Percentiles rank a stretch among this genome's conserved stretches.
These are phyloP conservation scores for Hericium erinaceus DNA, from an alignment of 768 basidiomycete genomes.

Conservation along the genomic window DNA sequence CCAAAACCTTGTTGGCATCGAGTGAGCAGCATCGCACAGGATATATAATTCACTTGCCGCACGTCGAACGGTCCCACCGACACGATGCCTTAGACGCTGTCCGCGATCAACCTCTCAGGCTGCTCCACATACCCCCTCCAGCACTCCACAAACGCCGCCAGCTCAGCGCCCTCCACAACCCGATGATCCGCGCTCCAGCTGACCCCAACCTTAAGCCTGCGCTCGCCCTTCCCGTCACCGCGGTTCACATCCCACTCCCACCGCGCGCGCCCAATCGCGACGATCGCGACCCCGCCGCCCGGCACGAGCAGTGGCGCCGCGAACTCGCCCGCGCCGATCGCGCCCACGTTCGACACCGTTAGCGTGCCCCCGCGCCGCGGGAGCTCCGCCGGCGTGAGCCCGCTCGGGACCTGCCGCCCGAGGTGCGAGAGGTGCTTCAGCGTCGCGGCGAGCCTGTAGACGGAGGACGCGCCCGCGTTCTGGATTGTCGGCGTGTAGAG, in stretches of 20 bases:
- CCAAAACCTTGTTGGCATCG: no score
- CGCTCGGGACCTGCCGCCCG: slow-evolving; percentile 60
- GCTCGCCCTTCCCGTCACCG: slow-evolving; percentile 37
- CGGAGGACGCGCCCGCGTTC: slow-evolving; percentile 40
- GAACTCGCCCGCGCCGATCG: slow-evolving; percentile 60
- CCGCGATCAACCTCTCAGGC: slow-evolving; percentile 59
- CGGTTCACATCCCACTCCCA: slow-evolving; percentile 68
- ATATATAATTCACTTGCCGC: no score
- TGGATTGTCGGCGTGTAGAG: slow-evolving; percentile 74
- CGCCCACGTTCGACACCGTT: slow-evolving; percentile 77
- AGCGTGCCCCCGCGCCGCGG: slow-evolving; percentile 70
- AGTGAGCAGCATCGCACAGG: no score
- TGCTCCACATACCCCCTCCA: slow-evolving; percentile 77
- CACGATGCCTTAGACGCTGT: slow-evolving; percentile 27
- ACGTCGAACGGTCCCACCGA: no score
- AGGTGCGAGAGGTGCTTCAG: slow-evolving; percentile 53
- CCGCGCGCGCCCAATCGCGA: slow-evolving; percentile 68
- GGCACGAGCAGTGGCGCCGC: slow-evolving; percentile 72
- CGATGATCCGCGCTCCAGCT: slow-evolving; percentile 87
- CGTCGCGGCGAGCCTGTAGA: slow-evolving; percentile 53
- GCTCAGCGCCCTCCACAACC: slow-evolving; percentile 81
- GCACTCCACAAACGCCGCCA: slow-evolving; percentile 80
- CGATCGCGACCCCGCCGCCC: slow-evolving; percentile 80
- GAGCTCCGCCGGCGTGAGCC: slow-evolving; percentile 58
- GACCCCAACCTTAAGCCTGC: slow-evolving; percentile 50